Base-by-base conservation (phyloP, 257 asterid genomes). In the Nemophila menziesii region DNA sequence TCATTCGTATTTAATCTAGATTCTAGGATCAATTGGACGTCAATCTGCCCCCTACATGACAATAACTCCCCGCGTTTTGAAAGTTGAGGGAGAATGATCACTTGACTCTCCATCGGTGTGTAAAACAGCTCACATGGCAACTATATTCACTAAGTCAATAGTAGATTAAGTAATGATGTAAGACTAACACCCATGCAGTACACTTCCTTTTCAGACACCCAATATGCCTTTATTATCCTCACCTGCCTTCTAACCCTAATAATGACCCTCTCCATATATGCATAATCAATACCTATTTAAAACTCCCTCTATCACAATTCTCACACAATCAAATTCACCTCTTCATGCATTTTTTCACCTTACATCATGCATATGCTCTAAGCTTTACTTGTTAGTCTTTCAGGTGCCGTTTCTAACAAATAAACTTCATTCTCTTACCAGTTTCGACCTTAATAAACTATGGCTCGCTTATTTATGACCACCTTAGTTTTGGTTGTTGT, bases 241-340 rank as follows among this genome's bases (percentile, higher is more conserved):
- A 71, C 66, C 75, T 55, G 65, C 54, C 77, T 8, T 60, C 77
- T 20, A 65, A 56, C 62, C 40, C 27, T 0, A 58, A 3, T 33
- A 39, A 40, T 38, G n/a, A 11, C 21, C 18, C 24, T 5, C 7
- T 17, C 21, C 48, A 40, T 1, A 24, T 4, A 17, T 17, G 43
- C 38, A 23, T 14, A 57, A 20, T 61, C n/a, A 14, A 8, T 39
- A 40, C 37, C 43, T 27, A 46, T 41, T 65, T 49, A 27, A 19
- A 50, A 19, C 64, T 3, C 27, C 44, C 47, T 43, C 12, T 2
- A 24, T 5, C 11, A 16, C 15, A 40, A n/a, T n/a, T n/a, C 36
- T 26, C 33, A 26, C 33, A 26, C 5, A 26, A 29, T 10, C 3
- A 29, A 29, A 29, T 2, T 29, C 12, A 29, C 8, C 12, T 29